phyloP scores from a whole-genome alignment of 805 yeast species.

The Blastobotrys parvus region DNA sequence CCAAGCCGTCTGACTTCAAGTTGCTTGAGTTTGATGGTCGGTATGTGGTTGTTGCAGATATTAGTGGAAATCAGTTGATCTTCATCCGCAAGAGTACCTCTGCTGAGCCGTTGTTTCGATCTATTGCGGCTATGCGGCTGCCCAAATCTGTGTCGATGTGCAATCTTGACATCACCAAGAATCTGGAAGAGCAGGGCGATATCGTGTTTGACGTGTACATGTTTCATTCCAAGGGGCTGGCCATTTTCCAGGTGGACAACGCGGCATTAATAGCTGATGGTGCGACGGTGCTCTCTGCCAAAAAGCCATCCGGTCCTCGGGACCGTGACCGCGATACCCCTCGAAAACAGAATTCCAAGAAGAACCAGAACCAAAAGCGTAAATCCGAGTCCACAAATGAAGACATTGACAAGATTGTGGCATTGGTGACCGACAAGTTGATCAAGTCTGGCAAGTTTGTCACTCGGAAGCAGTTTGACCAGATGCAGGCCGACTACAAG shows the following conservation, averaged over 20 bases:
- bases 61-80: neutral
- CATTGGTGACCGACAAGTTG: constrained; percentile 5
- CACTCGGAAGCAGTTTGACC: constrained; percentile 6
- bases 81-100: neutral
- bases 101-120: neutral
- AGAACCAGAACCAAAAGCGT: neutral
- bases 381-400: neutral
- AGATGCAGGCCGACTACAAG: constrained; percentile 2
- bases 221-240: constrained; percentile 15
- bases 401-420: constrained; percentile 2
- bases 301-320: neutral
- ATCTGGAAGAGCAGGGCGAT: constrained; percentile 5
- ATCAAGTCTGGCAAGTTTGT: constrained; percentile 15
- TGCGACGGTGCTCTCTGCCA: neutral
- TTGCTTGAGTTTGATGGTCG: neutral
- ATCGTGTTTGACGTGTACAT: constrained; percentile 14
- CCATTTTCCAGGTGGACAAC: constrained; percentile 11
- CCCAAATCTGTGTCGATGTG: constrained; percentile 5
- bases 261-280: constrained; percentile 5
- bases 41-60: constrained; percentile 1
- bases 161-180: constrained; percentile 10
- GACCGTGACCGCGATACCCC: neutral
- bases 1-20: neutral
- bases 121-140: constrained; percentile 1
- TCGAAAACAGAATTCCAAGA: neutral